A percentile compares a stretch with the other conserved stretches of the same genome.
These are phyloP conservation scores for Yamadazyma buinensis DNA, from an alignment of 1,139 yeast genomes.

Conservation along the genomic window DNA sequence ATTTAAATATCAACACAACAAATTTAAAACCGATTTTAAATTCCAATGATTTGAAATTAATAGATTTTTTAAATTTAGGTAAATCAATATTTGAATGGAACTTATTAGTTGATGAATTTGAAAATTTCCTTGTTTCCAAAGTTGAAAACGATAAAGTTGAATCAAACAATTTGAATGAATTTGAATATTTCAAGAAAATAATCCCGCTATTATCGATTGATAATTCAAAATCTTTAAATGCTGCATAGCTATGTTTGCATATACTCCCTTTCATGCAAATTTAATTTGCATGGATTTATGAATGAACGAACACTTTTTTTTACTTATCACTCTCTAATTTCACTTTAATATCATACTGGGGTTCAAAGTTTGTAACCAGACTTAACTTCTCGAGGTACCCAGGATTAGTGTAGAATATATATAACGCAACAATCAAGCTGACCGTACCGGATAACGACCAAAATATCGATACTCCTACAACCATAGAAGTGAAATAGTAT, in stretches of 20 bases:
- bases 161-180: slow-evolving; percentile 22
- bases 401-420: slow-evolving; percentile 2
- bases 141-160: slow-evolving; percentile 35
- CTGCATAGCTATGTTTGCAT: no score
- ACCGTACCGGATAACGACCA: slow-evolving; percentile 41
- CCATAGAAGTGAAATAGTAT: slow-evolving; percentile 44
- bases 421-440: slow-evolving; percentile 20
- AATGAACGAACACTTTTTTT: no score
- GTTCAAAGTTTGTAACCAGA: no score
- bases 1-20: no score
- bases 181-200: slow-evolving; percentile 33
- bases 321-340: no score
- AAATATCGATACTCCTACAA: slow-evolving; percentile 46
- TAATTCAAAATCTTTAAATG: slow-evolving; percentile 33
- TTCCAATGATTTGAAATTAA: not conserved
- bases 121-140: slow-evolving; percentile 43
- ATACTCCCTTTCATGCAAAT: no score
- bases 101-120: slow-evolving; percentile 53
- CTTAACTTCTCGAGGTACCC: no score
- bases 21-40: not conserved
- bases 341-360: no score
- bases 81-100: slow-evolving; percentile 68
- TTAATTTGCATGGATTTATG: no score
- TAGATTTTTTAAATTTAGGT: slow-evolving; percentile 41
- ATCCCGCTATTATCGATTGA: slow-evolving; percentile 43